phyloP scores from a whole-genome alignment of 768 basidiomycete genomes.

The Cyclocybe cylindracea region DNA sequence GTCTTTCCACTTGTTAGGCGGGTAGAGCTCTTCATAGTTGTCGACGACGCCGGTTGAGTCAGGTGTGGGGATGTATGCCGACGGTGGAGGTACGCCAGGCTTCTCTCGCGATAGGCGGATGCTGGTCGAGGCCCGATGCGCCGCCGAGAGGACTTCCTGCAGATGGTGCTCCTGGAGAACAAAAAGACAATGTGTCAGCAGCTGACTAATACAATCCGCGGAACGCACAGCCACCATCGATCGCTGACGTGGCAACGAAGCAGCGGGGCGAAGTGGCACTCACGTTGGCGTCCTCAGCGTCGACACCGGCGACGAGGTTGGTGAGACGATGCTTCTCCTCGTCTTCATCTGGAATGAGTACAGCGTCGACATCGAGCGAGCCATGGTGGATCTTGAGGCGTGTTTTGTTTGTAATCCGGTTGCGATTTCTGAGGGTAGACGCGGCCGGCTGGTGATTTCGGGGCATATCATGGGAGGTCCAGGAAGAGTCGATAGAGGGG shows the following conservation, averaged over 20 bases:
- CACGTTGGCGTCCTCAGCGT: conserved; percentile 93
- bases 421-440: conserved; percentile 81
- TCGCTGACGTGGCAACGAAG: conserved; percentile 39
- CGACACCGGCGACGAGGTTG: conserved; percentile 80
- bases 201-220: conserved; percentile 50
- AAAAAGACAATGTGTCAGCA: conserved; percentile 34
- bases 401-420: conserved; percentile 91
- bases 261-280: conserved; percentile 42
- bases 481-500: conserved; percentile 25
- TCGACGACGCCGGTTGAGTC: conserved; percentile 81
- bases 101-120: conserved; percentile 36
- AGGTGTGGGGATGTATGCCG: conserved; percentile 89
- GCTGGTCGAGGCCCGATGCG: conserved; percentile 33
- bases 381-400: conserved; percentile 84
- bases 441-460: conserved; percentile 76
- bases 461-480: conserved; percentile 82
- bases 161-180: conserved; percentile 52
- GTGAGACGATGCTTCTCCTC: conserved; percentile 80
- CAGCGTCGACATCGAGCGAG: conserved; percentile 76
- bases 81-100: conserved; percentile 36
- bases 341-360: conserved; percentile 84
- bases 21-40: conserved; percentile 80
- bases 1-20: conserved; percentile 68
- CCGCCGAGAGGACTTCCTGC: conserved; percentile 50
- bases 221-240: conserved; percentile 49